Evolutionary conservation across 1,139 yeast genomes (phyloP).

Genomic region (Pichia inconspicua): DNA sequence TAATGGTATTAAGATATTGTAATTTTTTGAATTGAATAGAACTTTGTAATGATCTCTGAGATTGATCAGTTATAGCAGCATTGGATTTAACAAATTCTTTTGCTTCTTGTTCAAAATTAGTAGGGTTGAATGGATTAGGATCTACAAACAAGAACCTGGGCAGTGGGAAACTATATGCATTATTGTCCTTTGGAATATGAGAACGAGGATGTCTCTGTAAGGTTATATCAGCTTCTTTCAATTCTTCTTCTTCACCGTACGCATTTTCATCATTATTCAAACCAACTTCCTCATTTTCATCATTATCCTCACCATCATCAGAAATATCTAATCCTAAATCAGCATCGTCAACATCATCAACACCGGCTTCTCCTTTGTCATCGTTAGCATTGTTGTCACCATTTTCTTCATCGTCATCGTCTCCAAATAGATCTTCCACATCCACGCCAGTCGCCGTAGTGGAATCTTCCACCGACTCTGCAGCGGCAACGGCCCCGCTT

Average conservation of each 20-base stretch:
- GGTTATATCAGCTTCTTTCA: conserved; percentile 51
- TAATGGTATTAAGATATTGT: conserved; percentile 60
- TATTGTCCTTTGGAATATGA: conserved; percentile 32
- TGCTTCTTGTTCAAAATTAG: conserved; percentile 40
- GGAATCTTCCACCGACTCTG: conserved; percentile 1
- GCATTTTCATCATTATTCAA: conserved; percentile 30
- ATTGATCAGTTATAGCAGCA: conserved; percentile 23
- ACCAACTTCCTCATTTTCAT: conserved; percentile 27
- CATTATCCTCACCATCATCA: conserved; percentile 13
- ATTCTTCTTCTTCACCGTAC: conserved; percentile 33
- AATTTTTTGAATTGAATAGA: conserved; percentile 41
- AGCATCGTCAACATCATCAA: conserved; percentile 17
- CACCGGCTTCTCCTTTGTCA: conserved; percentile 10
- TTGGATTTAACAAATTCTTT: conserved; percentile 13
- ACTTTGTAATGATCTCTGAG: conserved; percentile 33
- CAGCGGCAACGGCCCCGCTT: conserved; percentile 3
- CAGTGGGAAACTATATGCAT: conserved; percentile 53
- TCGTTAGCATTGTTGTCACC: conserved; percentile 8
- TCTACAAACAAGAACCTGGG: conserved; percentile 81
- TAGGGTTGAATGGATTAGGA: conserved; percentile 82
- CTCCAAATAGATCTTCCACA: conserved; percentile 1
- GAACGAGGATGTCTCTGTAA: conserved; percentile 68
- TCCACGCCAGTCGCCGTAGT: not conserved
- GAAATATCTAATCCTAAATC: conserved; percentile 2
- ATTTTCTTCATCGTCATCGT: conserved; percentile 12